phyloP scores from a whole-genome alignment of 2,329 filamentous ascomycete genomes.

The Neobulgaria alba region DNA sequence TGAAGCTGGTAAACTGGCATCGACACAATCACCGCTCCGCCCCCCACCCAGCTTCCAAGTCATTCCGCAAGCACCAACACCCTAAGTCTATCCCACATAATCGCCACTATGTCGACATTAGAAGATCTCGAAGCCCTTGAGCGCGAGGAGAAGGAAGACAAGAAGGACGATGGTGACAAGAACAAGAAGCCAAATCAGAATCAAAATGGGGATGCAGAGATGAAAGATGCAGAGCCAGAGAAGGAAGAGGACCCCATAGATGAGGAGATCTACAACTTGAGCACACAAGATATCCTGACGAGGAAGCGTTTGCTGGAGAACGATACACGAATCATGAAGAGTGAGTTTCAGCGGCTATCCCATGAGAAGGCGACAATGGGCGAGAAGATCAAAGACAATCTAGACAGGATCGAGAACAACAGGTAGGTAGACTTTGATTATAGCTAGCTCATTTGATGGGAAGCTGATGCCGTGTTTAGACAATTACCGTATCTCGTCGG shows the following conservation, averaged over 20 bases:
- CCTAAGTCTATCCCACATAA: background rate
- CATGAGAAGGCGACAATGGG: constrained; percentile 95
- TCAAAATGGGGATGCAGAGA: constrained; percentile 71
- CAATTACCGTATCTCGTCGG: constrained; percentile 97
- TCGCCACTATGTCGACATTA: constrained; percentile 60
- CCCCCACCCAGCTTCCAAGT: constrained; percentile 3
- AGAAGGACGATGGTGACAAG: constrained; percentile 47
- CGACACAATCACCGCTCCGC: constrained; percentile 1
- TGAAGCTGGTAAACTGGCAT: too few relatives aligned
- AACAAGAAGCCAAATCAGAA: constrained; percentile 48
- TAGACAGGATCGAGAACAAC: constrained; percentile 99
- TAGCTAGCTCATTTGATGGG: background rate
- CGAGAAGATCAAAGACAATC: constrained; percentile 98
- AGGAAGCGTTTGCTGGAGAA: constrained; percentile 90
- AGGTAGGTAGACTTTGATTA: constrained; percentile 46
- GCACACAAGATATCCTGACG: constrained; percentile 90
- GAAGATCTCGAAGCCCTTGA: constrained; percentile 72
- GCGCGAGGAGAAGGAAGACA: constrained; percentile 58
- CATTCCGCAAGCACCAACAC: background rate
- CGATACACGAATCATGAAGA: constrained; percentile 97
- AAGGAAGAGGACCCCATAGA: constrained; percentile 78
- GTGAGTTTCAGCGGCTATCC: constrained; percentile 85
- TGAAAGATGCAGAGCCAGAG: constrained; percentile 71
- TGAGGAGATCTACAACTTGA: constrained; percentile 84
- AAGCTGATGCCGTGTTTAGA: constrained; percentile 37